A percentile compares a stretch with the other conserved stretches of the same genome.
Conservation (phyloP, 176 grass and related monocot species). For the Rhynchospora breviuscula region DNA sequence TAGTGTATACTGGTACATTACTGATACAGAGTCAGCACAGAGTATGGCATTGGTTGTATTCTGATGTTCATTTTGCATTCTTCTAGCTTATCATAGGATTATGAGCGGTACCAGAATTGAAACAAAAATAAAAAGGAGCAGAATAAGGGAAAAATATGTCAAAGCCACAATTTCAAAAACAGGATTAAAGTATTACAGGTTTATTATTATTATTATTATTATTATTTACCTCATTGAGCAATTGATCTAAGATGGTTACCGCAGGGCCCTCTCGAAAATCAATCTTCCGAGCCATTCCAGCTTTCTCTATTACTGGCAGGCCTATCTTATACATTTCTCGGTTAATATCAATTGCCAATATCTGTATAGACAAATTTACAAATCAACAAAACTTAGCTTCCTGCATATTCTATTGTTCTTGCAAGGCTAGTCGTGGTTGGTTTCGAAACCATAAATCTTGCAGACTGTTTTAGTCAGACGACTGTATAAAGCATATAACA, state of each 20-base stretch:
- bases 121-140: neutral
- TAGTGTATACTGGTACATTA: neutral
- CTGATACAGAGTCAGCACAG: neutral
- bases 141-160: neutral
- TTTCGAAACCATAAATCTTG: neutral
- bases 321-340: constrained; percentile 48
- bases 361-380: constrained; percentile 16
- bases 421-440: no score
- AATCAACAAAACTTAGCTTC: neutral
- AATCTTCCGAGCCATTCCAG: constrained; percentile 64
- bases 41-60: neutral
- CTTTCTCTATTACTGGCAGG: constrained; percentile 54
- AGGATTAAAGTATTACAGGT: neutral
- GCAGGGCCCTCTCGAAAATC: constrained; percentile 43
- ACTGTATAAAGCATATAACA: neutral
- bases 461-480: neutral
- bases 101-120: neutral
- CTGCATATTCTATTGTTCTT: no score
- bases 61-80: neutral
- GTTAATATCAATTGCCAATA: constrained; percentile 53
- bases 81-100: neutral
- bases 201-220: neutral
- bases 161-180: neutral
- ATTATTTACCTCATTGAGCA: neutral
- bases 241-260: neutral